A percentile compares a stretch with the other conserved stretches of the same genome.
These are phyloP conservation scores for Juglanconis oblonga DNA, from an alignment of 2,329 filamentous ascomycete genomes.

Conservation along the genomic window DNA sequence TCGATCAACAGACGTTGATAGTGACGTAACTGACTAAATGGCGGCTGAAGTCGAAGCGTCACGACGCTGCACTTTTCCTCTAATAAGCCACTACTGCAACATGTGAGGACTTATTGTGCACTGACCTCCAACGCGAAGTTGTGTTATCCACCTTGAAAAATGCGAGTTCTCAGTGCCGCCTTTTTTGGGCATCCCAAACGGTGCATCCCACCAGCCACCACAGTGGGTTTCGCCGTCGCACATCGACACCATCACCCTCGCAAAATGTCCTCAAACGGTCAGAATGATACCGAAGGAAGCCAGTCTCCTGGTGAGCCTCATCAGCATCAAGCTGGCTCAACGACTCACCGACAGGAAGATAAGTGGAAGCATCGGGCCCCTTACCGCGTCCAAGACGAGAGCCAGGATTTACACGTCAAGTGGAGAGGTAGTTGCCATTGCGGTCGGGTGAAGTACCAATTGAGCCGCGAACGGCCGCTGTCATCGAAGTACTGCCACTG, in stretches of 20 bases:
- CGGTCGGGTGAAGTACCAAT: conserved; percentile 68
- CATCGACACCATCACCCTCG: neutral
- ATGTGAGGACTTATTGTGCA: too few relatives aligned
- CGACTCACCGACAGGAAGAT: conserved; percentile 23
- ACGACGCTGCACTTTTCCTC: too few relatives aligned
- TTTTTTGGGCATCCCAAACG: neutral
- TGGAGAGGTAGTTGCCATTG: conserved; percentile 62
- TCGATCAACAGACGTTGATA: too few relatives aligned
- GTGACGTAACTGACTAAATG: too few relatives aligned
- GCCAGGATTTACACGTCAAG: conserved; percentile 27
- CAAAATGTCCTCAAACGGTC: neutral
- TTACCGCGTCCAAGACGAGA: conserved; percentile 23
- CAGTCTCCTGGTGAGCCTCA: conserved; percentile 19
- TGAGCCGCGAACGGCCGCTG: conserved; percentile 67
- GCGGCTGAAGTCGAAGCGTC: too few relatives aligned
- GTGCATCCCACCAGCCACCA: neutral
- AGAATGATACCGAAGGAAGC: neutral
- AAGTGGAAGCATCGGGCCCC: conserved; percentile 27
- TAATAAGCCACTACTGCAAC: too few relatives aligned
- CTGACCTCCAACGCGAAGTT: too few relatives aligned
- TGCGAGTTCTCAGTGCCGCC: too few relatives aligned
- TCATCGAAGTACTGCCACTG: conserved; percentile 83
- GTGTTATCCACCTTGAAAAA: too few relatives aligned
- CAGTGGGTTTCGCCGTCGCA: neutral
- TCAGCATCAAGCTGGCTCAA: conserved; percentile 24